phyloP scores from a whole-genome alignment of 371 early-diverging fungal species.

The Zychaea mexicana region DNA sequence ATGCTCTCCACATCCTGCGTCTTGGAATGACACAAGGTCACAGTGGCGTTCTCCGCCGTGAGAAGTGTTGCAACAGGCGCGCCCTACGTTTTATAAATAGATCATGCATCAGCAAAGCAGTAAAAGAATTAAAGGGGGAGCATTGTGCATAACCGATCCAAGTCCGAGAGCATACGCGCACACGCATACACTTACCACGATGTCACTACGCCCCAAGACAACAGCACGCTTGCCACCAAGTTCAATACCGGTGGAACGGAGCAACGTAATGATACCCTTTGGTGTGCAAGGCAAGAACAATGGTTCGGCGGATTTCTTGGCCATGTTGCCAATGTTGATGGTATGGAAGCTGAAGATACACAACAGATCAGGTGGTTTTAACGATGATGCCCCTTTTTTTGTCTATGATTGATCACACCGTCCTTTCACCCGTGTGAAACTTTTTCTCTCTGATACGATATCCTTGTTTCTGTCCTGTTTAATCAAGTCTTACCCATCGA shows the following conservation, averaged over 20 bases:
- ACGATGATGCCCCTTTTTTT: no score
- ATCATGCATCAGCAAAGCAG: no score
- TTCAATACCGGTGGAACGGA: constrained; percentile 62
- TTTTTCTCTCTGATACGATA: no score
- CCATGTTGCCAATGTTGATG: constrained; percentile 86
- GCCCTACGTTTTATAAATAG: no score
- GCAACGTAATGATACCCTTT: constrained; percentile 81
- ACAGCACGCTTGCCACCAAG: constrained; percentile 84
- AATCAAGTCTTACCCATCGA: constrained; percentile 76
- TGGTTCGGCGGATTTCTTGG: constrained; percentile 74
- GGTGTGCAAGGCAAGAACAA: constrained; percentile 92
- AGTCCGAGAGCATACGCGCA: neutral
- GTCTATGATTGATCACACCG: no score
- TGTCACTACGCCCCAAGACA: constrained; percentile 92
- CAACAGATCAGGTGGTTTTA: neutral
- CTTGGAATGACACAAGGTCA: constrained; percentile 88
- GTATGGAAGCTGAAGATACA: constrained; percentile 76
- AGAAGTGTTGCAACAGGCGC: constrained; percentile 84
- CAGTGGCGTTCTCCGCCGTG: constrained; percentile 81
- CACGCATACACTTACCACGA: constrained; percentile 56
- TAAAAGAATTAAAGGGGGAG: no score
- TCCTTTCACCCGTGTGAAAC: no score
- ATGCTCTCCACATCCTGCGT: constrained; percentile 62
- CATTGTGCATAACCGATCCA: no score
- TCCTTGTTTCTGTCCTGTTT: no score